A percentile compares a stretch with the other conserved stretches of the same genome.
These are phyloP conservation scores for Thyridium curvatum DNA, from an alignment of 2,329 filamentous ascomycete genomes.

Conservation along the genomic window DNA sequence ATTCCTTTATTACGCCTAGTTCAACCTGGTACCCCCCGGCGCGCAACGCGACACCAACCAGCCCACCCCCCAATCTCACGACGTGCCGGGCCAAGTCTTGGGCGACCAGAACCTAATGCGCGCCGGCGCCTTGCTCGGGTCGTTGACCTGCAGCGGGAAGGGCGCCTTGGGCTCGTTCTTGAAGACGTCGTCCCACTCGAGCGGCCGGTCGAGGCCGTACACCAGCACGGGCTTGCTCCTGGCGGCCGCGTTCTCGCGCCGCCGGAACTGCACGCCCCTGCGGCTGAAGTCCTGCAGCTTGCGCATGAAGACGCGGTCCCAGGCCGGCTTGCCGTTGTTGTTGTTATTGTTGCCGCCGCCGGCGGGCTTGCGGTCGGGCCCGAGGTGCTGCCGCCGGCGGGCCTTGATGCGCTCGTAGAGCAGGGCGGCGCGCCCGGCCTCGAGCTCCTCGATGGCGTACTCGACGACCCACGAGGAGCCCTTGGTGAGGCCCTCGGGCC, in stretches of 20 bases:
- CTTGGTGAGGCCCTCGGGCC: conserved; percentile 44
- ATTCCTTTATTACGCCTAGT: no score
- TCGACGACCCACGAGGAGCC: conserved; percentile 63
- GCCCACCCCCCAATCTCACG: no score
- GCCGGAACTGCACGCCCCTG: conserved; percentile 53
- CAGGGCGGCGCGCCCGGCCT: conserved; percentile 29
- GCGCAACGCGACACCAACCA: no score
- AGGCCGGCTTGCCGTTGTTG: conserved; percentile 34
- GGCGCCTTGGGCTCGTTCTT: no score
- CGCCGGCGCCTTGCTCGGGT: no score
- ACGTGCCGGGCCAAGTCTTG: no score
- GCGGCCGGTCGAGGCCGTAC: conserved; percentile 31
- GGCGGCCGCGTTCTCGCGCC: conserved; percentile 28
- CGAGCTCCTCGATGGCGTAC: conserved; percentile 66
- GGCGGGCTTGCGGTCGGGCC: conserved; percentile 34
- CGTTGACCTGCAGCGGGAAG: no score
- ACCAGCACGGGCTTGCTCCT: conserved; percentile 37
- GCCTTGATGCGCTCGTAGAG: conserved; percentile 39
- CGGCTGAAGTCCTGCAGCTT: conserved; percentile 33
- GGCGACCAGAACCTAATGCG: no score
- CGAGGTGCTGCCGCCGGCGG: conserved; percentile 36
- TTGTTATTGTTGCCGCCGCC: conserved; percentile 29
- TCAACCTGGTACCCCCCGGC: no score
- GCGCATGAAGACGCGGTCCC: conserved; percentile 30
- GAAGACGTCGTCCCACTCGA: conserved; percentile 28